phyloP scores from a whole-genome alignment of 768 basidiomycete species.

The Trametes sanguinea region DNA sequence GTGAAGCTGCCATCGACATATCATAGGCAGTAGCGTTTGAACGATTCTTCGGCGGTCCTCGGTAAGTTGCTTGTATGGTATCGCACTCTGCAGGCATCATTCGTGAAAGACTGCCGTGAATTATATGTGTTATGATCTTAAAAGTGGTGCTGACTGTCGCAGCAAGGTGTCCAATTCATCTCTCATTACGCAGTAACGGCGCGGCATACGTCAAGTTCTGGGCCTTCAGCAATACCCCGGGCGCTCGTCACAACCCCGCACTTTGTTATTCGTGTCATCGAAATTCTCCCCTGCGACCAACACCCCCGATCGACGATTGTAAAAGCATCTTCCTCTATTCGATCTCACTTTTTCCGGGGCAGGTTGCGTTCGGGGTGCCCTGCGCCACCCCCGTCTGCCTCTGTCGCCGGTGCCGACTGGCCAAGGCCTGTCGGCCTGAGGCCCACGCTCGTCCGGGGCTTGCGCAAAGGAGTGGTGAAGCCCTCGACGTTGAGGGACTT shows the following conservation, averaged over 20 bases:
- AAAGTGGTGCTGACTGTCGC: too few species aligned
- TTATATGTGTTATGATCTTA: too few species aligned
- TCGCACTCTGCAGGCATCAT: too few species aligned
- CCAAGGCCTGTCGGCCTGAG: background rate
- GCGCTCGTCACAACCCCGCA: background rate
- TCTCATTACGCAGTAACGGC: too few species aligned
- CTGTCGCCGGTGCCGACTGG: background rate
- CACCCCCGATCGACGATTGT: constrained; percentile 6
- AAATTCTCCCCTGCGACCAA: background rate
- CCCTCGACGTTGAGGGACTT: background rate
- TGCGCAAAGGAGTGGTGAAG: background rate
- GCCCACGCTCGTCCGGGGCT: background rate
- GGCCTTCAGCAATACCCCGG: constrained; percentile 1
- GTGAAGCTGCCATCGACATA: too few species aligned
- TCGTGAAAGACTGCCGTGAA: too few species aligned
- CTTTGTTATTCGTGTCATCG: background rate
- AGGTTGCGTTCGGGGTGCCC: background rate
- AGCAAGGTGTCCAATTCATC: too few species aligned
- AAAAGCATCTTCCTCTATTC: background rate
- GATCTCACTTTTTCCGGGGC: constrained; percentile 2
- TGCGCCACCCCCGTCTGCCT: background rate
- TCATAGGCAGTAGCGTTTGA: too few species aligned
- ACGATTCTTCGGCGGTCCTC: too few species aligned
- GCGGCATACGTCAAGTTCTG: constrained; percentile 5
- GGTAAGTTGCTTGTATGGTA: too few species aligned